phyloP scores from a whole-genome alignment of 345 rosid species.

The Aquilaria yunnanensis region DNA sequence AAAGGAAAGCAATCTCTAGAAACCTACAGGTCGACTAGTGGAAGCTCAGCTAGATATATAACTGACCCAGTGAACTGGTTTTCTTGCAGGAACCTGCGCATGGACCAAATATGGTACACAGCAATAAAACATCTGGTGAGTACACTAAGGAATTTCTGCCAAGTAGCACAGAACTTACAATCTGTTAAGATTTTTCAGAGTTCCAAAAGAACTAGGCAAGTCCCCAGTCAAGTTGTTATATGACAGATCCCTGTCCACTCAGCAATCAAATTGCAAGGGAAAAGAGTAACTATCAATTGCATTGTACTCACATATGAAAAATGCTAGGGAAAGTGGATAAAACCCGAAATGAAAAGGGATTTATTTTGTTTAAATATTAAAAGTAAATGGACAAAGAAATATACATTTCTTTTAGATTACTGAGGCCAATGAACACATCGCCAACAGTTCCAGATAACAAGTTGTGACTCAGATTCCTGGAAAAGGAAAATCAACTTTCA shows the following conservation, averaged over 20 bases:
- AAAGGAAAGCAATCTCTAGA: slow-evolving; percentile 7
- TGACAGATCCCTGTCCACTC: slow-evolving; percentile 70
- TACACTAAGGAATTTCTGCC: slow-evolving; percentile 7
- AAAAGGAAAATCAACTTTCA: slow-evolving; percentile 10
- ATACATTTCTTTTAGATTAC: slow-evolving; percentile 69
- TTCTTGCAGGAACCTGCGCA: slow-evolving; percentile 70
- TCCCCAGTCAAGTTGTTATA: slow-evolving; percentile 78
- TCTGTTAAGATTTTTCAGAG: slow-evolving; percentile 56
- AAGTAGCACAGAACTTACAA: slow-evolving; percentile 44
- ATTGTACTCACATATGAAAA: background rate
- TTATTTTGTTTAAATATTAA: background rate
- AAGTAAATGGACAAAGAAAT: slow-evolving; percentile 10
- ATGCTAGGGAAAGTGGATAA: slow-evolving; percentile 1
- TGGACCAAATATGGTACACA: background rate
- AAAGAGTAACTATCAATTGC: slow-evolving; percentile 3
- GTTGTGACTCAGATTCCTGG: slow-evolving; percentile 90
- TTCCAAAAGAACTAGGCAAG: slow-evolving; percentile 76
- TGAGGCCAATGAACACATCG: slow-evolving; percentile 65
- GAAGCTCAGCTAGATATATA: slow-evolving; percentile 65
- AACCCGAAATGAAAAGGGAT: background rate
- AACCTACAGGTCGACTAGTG: slow-evolving; percentile 68
- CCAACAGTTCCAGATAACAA: slow-evolving; percentile 75
- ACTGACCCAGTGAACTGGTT: slow-evolving; percentile 91
- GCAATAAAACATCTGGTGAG: background rate
- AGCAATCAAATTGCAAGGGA: background rate